Evolutionary conservation across 345 rosid genomes (phyloP), one percentile per base, ranked within the genome.

Genomic region (Boechera retrofracta): DNA sequence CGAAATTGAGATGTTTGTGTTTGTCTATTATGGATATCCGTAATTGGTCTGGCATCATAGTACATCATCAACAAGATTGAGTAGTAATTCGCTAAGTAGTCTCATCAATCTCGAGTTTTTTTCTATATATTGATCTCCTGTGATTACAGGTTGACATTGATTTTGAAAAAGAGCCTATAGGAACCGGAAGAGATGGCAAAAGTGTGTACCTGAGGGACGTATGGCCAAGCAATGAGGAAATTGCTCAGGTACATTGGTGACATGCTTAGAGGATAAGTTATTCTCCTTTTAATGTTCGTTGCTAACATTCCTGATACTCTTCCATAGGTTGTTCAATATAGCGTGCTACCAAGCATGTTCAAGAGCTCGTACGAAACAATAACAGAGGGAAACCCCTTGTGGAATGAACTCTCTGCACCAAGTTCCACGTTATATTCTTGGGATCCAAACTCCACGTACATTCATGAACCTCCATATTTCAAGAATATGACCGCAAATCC

Each of bases 401-500:
- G 97, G 98, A 88, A 91, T 74, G 85, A 87, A 41, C 84, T 93
- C 8, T 77, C 86, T 4, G 87, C 82, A 38, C 88, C 90, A 29
- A 71, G 84, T 33, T 58, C 82, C 10, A 86, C 81, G 0, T 79
- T 88, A 0, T 93, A 91, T 68, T 70, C 87, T 2, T 93, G 97
- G 97, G 97, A 93, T 63, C 80, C 89, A 0, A 87, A 81, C 69
- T 91, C 97, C 29, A 91, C 98, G 0, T 91, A 91, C 70, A 93
- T 91, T 64, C 97, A 91, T 3, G 87, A 93, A 51, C 97, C 98
- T 45, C 97, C 96, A 1, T 91, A 88, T 73, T 91, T 89, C 85
- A 89, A 93, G 78, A 77, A 78, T 80, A 91, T 89, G 90, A 82
- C 91, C 2, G 69, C 85, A 62, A 77, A 72, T 15, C 94, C 97